Evolutionary conservation across 225 moss, liverwort and hornwort species (phyloP), one percentile per base, ranked within the genome.

Genomic region (Bryoerythrophyllum caledonicum): DNA sequence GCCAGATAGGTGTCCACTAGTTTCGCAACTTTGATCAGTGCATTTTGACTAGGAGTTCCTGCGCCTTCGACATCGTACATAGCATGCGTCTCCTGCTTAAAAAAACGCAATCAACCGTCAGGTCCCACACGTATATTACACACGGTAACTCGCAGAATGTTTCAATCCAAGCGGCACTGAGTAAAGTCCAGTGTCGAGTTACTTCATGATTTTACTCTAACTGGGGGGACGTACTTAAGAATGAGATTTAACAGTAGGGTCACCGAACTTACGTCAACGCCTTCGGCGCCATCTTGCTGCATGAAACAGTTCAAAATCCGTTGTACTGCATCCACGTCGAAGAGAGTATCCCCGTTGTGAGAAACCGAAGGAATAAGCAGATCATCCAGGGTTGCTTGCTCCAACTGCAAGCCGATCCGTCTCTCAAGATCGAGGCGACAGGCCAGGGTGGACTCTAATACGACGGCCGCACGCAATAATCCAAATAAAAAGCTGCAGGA

Each of bases 1-100:
- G 93, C 93, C 1, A 96, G 83, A 68, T 96, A 96, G 68, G 87
- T 90, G 60, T 96, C 93, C n/a, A 96, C 64, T 24, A 96, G 89
- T 71, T 94, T 93, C 2, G 93, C 89, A 63, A 96, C 93, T 77
- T 92, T 92, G 63, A 91, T 77, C 16, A 93, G 79, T 11, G 91
- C 80, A 72, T 64, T 90, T 53, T 93, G 93, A 2, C 89, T 82
- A 19, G 92, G 91, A 60, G 92, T 84, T 35, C 81, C 86, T 68
- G 41, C 79, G 25, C 76, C 81, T 68, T 90, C 91, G 21, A 86
- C 85, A 23, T 93, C 90, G 52, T 93, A 92, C 74, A 82, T 40
- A 14, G 57, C 62, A 57, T 72, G 79, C 13, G 81, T 70, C 40
- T 82, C 80, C 86, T 86, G 72, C 19, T 19, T 38, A 7, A 49